Conservation (phyloP, 2,329 filamentous ascomycete genomes). For the Calonectria naviculata region DNA sequence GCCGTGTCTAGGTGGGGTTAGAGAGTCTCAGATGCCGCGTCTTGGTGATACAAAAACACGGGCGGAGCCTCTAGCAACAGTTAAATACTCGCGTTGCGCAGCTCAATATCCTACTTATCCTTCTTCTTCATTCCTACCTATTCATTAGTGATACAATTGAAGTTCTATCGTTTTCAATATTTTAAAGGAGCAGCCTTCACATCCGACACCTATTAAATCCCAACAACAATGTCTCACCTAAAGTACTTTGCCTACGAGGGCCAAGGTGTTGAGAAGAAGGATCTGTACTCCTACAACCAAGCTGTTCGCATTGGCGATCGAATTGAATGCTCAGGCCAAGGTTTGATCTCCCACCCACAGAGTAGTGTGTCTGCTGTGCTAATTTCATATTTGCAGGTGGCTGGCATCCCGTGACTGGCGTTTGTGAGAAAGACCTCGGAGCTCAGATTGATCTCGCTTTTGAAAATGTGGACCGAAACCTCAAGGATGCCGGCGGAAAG, state of each 20-base stretch:
- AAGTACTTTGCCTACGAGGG: background rate
- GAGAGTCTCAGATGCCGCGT: too few species aligned
- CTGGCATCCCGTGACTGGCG: background rate
- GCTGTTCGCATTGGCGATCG: background rate
- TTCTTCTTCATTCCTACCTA: too few species aligned
- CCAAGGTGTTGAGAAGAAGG: background rate
- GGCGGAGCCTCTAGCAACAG: too few species aligned
- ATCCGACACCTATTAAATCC: too few species aligned
- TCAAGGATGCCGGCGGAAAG: background rate
- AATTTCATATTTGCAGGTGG: background rate
- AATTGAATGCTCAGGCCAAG: slow-evolving; percentile 1
- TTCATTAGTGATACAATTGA: too few species aligned
- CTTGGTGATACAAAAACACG: too few species aligned
- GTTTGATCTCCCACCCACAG: background rate
- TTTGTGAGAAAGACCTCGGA: background rate
- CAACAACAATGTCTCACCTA: background rate
- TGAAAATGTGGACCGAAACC: background rate
- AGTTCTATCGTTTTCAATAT: too few species aligned
- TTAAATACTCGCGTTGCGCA: too few species aligned
- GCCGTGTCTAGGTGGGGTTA: too few species aligned
- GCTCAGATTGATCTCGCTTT: background rate
- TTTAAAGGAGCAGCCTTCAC: too few species aligned
- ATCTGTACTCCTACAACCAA: background rate
- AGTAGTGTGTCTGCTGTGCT: background rate
- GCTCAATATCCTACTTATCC: too few species aligned